phyloP scores from a whole-genome alignment of 1,284 basidiomycete species.

The Boletus chippewaensis region DNA sequence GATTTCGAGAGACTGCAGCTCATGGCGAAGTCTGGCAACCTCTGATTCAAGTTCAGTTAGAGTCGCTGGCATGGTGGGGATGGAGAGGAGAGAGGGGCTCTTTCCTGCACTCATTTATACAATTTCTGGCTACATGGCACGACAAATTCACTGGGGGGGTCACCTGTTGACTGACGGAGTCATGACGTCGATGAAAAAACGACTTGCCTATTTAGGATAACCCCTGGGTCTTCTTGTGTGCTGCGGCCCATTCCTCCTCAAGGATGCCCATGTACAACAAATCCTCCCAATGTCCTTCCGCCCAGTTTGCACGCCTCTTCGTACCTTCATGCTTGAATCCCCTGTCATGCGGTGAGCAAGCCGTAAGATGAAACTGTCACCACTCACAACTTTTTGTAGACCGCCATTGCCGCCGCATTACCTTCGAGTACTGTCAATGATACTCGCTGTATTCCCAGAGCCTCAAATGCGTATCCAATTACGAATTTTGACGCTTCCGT shows the following conservation, averaged over 20 bases:
- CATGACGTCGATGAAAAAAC: not conserved
- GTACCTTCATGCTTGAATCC: slow-evolving; percentile 20
- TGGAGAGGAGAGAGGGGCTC: not conserved
- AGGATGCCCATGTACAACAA: slow-evolving; percentile 18
- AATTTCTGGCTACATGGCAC: not conserved
- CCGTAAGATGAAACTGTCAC: not conserved
- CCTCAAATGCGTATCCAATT: slow-evolving; percentile 23
- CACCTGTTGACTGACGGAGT: not conserved
- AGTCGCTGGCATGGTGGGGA: slow-evolving; percentile 17
- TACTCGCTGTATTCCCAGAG: slow-evolving; percentile 26
- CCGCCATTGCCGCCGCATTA: slow-evolving; percentile 18
- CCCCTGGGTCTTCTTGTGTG: not conserved
- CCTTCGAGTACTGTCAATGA: slow-evolving; percentile 19
- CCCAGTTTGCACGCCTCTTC: slow-evolving; percentile 17
- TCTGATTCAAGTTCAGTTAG: slow-evolving; percentile 41
- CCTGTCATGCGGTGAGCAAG: slow-evolving; percentile 6
- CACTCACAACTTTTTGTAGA: slow-evolving; percentile 28
- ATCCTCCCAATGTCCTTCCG: slow-evolving; percentile 19
- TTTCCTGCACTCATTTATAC: slow-evolving; percentile 3
- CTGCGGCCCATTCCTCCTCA: slow-evolving; percentile 14
- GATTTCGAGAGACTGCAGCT: slow-evolving; percentile 42
- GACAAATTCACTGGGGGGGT: not conserved
- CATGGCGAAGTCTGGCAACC: slow-evolving; percentile 47
- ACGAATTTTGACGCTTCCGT: slow-evolving; percentile 22
- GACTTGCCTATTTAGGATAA: not conserved